Evolutionary conservation across 495 filamentous ascomycete genomes (phyloP).

Genomic region (Saxophila tyrrhenica): DNA sequence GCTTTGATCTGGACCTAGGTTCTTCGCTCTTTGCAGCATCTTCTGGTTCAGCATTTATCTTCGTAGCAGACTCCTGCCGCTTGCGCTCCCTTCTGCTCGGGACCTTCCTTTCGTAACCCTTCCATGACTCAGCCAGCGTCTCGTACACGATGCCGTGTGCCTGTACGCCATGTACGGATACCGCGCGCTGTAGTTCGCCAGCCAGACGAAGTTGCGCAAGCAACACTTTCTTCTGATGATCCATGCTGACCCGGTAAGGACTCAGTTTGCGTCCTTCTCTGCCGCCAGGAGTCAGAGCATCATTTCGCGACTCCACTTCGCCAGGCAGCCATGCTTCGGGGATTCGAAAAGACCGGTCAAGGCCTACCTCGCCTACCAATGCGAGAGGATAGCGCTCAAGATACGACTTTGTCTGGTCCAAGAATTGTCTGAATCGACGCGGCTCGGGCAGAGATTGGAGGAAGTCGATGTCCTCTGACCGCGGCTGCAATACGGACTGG

Average conservation of each 20-base stretch:
- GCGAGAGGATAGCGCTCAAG: conserved; percentile 54
- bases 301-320: conserved; percentile 42
- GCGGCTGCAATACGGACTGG: conserved; percentile 49
- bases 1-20: conserved; percentile 30
- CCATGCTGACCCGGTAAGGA: conserved; percentile 60
- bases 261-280: conserved; percentile 67
- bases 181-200: conserved; percentile 66
- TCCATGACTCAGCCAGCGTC: conserved; percentile 63
- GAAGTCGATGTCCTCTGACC: conserved; percentile 49
- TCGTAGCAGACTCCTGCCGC: conserved; percentile 20
- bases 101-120: conserved; percentile 63
- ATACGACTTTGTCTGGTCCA: conserved; percentile 51
- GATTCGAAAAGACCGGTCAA: conserved; percentile 78
- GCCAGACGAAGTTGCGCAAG: conserved; percentile 77
- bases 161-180: conserved; percentile 84
- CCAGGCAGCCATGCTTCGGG: conserved; percentile 50
- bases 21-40: conserved; percentile 20
- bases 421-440: conserved; percentile 50
- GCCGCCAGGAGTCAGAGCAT: conserved; percentile 62
- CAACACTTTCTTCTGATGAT: conserved; percentile 67
- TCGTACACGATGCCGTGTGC: conserved; percentile 77
- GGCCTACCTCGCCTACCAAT: conserved; percentile 77
- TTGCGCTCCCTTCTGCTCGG: conserved; percentile 52
- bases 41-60: conserved; percentile 19
- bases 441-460: conserved; percentile 60